Percentiles rank a stretch among this genome's conserved stretches.
Evolutionary conservation across 176 grass and related monocot species (phyloP).

Genomic region (Hordeum marinum): DNA sequence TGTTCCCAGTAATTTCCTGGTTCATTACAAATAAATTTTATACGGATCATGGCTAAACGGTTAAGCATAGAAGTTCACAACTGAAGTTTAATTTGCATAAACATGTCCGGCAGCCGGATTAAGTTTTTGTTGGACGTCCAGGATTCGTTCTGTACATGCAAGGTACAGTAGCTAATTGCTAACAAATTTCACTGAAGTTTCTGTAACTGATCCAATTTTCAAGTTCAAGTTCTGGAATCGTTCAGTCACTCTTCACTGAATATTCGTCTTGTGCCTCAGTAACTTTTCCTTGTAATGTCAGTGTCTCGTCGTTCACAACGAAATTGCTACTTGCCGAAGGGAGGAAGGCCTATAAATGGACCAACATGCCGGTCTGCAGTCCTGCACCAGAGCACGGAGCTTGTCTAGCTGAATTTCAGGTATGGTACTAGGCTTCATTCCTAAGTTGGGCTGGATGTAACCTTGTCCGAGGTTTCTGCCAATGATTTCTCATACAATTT

Average conservation of each 20-base stretch:
- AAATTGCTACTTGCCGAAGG: background rate
- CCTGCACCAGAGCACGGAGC: background rate
- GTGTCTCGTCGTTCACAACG: background rate
- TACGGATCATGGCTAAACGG: too few species aligned
- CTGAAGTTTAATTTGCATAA: background rate
- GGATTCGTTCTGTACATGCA: background rate
- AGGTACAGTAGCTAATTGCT: background rate
- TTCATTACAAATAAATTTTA: too few species aligned
- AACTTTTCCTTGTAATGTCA: conserved; percentile 8
- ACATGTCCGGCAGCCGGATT: background rate
- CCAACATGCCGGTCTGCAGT: background rate
- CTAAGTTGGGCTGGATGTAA: background rate
- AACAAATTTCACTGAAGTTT: background rate
- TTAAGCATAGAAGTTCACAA: background rate
- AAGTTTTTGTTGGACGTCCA: background rate
- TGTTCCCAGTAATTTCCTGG: too few species aligned
- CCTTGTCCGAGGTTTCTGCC: background rate
- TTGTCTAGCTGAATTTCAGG: background rate
- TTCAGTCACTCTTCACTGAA: conserved; percentile 17
- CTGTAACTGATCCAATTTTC: conserved; percentile 6
- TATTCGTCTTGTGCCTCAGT: background rate
- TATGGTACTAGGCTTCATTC: background rate
- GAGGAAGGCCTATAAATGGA: conserved; percentile 3
- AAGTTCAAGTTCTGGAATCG: background rate
- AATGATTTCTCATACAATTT: background rate